These are phyloP conservation scores for Colletotrichum limetticola DNA, from an alignment of 2,329 filamentous ascomycete species.

Conservation along the genomic window DNA sequence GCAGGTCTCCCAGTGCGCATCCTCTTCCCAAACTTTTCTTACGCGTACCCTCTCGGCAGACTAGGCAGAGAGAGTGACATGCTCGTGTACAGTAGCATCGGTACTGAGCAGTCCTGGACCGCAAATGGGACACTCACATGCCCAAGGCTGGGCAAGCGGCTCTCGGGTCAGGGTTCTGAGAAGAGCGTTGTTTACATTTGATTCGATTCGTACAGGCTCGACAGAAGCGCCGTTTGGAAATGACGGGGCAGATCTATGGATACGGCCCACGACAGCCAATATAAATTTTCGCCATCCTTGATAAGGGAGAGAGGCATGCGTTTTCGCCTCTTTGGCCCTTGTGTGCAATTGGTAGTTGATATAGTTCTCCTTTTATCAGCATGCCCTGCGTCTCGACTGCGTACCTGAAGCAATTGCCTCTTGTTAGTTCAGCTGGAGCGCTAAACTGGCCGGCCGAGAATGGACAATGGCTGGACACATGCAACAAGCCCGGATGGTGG, in stretches of 20 bases:
- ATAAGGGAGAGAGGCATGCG: neutral
- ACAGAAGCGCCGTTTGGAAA: conserved; percentile 21
- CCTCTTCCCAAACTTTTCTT: neutral
- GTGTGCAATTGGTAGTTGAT: neutral
- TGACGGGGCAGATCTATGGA: conserved; percentile 32
- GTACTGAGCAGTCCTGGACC: neutral
- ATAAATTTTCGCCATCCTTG: conserved; percentile 31
- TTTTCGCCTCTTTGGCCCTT: neutral
- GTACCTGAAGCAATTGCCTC: conserved; percentile 23
- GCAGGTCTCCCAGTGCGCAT: neutral
- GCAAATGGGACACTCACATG: neutral
- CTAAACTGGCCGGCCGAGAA: neutral
- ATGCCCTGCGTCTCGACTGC: neutral
- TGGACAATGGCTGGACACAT: neutral
- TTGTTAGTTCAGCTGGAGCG: neutral
- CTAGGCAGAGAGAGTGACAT: neutral
- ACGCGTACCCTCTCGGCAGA: neutral
- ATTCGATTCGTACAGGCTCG: neutral
- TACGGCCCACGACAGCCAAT: conserved; percentile 18
- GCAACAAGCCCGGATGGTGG: conserved; percentile 18
- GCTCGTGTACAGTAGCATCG: neutral
- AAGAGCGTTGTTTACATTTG: neutral
- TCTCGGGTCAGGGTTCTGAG: neutral
- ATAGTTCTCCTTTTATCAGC: neutral
- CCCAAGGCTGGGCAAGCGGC: neutral